phyloP scores from a whole-genome alignment of 805 yeast species.

The Metschnikowia kunwiensis region DNA sequence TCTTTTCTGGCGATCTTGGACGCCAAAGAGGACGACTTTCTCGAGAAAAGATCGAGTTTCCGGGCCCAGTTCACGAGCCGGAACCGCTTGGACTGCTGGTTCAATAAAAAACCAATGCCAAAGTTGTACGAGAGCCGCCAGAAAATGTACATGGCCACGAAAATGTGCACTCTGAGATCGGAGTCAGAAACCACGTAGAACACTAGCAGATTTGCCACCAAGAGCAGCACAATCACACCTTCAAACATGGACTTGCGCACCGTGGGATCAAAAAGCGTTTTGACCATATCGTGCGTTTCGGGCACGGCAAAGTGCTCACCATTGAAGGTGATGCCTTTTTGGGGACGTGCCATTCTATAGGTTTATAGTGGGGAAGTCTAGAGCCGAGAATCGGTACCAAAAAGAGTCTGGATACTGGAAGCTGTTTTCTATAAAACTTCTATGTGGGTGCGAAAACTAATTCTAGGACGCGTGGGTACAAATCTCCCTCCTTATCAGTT shows the following conservation, averaged over 20 bases:
- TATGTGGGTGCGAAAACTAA: no score
- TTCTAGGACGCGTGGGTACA: no score
- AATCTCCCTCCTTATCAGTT: no score
- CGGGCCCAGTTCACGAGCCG: slow-evolving; percentile 52
- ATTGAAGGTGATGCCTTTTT: slow-evolving; percentile 42
- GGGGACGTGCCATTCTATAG: no score
- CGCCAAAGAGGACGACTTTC: slow-evolving; percentile 28
- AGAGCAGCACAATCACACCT: slow-evolving; percentile 47
- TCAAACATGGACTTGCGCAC: slow-evolving; percentile 67
- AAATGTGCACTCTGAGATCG: slow-evolving; percentile 32
- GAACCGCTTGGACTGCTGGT: slow-evolving; percentile 60
- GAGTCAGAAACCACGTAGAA: slow-evolving; percentile 27
- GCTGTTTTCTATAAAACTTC: no score
- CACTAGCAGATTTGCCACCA: slow-evolving; percentile 31
- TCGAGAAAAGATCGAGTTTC: slow-evolving; percentile 41
- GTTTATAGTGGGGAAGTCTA: no score
- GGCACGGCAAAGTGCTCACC: slow-evolving; percentile 51
- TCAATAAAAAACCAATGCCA: slow-evolving; percentile 72
- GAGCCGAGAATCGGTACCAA: no score
- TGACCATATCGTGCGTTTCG: slow-evolving; percentile 78
- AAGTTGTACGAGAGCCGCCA: slow-evolving; percentile 77
- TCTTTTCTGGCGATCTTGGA: slow-evolving; percentile 39
- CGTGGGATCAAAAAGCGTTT: slow-evolving; percentile 75
- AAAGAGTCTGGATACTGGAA: no score
- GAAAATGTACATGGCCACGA: slow-evolving; percentile 56